Percentiles rank a stretch among this genome's conserved stretches.
These are phyloP conservation scores for Murraya paniculata DNA, from an alignment of 345 rosid genomes.

Conservation along the genomic window DNA sequence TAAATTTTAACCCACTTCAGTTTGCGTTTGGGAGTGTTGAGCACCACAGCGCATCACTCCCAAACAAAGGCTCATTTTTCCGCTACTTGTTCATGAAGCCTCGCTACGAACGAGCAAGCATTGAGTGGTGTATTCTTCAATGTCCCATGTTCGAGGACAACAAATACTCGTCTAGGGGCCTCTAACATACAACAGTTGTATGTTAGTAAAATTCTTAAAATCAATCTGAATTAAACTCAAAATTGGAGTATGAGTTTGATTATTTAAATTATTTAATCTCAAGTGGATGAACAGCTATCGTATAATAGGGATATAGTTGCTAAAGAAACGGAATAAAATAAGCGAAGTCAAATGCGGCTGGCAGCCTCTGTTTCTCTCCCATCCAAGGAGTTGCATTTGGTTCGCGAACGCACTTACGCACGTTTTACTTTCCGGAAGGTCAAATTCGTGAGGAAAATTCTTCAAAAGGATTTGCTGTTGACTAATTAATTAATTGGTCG, in stretches of 20 bases:
- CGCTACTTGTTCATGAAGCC: neutral
- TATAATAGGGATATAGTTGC: neutral
- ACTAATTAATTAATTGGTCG: neutral
- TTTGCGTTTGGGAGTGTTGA: no score
- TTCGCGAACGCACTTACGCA: neutral
- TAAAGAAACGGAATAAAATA: neutral
- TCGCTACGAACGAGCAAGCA: neutral
- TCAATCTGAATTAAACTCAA: no score
- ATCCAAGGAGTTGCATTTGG: slow-evolving; percentile 5
- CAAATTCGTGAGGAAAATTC: slow-evolving; percentile 5
- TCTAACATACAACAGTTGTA: no score
- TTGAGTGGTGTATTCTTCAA: neutral
- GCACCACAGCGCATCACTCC: no score
- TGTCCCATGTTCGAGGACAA: neutral
- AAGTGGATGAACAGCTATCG: neutral
- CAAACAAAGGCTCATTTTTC: no score
- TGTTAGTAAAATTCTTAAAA: no score
- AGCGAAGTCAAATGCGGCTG: slow-evolving; percentile 2
- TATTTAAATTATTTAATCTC: neutral
- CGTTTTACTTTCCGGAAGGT: slow-evolving; percentile 8
- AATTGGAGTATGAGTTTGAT: neutral
- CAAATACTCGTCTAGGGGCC: neutral
- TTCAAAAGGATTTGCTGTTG: neutral
- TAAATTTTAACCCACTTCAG: no score
- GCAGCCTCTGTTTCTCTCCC: neutral